Percentiles rank a stretch among this genome's conserved stretches.
These are phyloP conservation scores for Rhizophagus prolifer DNA, from an alignment of 192 early-diverging fungal genomes.

Conservation along the genomic window DNA sequence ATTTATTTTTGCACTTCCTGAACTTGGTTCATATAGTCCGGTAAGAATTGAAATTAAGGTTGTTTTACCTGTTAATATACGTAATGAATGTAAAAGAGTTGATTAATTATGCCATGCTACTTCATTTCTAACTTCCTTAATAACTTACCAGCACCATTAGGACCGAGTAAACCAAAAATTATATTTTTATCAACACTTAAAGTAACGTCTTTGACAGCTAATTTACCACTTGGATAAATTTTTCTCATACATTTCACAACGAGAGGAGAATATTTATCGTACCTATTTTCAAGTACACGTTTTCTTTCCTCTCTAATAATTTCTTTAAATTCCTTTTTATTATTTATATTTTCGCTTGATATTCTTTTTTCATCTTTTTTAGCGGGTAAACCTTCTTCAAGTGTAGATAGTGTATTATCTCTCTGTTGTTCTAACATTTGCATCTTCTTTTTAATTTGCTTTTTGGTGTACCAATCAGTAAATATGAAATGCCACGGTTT, in stretches of 20 bases:
- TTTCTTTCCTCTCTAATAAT: constrained; percentile 57
- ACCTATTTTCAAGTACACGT: constrained; percentile 46
- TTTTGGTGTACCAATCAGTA: constrained; percentile 9
- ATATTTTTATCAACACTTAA: constrained; percentile 59
- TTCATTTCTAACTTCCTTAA: neutral
- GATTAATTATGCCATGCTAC: too few species aligned
- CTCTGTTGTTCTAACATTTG: too few species aligned
- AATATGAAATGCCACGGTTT: constrained; percentile 65
- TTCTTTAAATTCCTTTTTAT: constrained; percentile 33
- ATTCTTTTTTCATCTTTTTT: too few species aligned
- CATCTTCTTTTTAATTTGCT: neutral
- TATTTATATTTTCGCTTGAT: too few species aligned
- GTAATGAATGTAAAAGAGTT: neutral
- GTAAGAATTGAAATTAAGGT: constrained; percentile 73
- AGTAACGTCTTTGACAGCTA: constrained; percentile 68
- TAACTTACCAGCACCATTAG: constrained; percentile 61
- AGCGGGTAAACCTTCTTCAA: neutral
- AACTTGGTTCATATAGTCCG: constrained; percentile 57
- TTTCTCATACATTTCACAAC: constrained; percentile 60
- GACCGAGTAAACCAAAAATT: constrained; percentile 70
- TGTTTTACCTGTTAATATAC: constrained; percentile 47
- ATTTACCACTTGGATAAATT: constrained; percentile 56
- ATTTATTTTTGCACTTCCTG: constrained; percentile 56
- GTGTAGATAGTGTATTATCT: neutral
- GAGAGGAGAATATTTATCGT: constrained; percentile 45